Percentiles rank a stretch among this genome's conserved stretches.
Evolutionary conservation across 2,329 filamentous ascomycete species (phyloP).

Genomic region (Aspergillus bombycis): DNA sequence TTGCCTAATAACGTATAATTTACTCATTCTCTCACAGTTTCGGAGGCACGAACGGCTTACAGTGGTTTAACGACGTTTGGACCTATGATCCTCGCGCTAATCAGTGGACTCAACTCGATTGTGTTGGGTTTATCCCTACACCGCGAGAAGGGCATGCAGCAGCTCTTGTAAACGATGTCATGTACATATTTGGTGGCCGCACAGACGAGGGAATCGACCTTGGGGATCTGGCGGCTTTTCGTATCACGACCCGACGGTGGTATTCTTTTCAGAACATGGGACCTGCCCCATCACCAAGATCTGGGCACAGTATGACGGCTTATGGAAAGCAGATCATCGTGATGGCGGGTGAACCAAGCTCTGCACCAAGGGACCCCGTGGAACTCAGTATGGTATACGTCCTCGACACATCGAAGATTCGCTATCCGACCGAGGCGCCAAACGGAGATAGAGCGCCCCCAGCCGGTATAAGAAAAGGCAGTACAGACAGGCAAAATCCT

Average conservation of each 20-base stretch:
- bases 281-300: slow-evolving; percentile 87
- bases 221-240: slow-evolving; percentile 87
- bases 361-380: slow-evolving; percentile 74
- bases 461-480: slow-evolving; percentile 46
- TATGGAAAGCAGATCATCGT: slow-evolving; percentile 92
- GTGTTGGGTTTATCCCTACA: slow-evolving; percentile 95
- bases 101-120: slow-evolving; percentile 85
- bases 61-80: slow-evolving; percentile 99
- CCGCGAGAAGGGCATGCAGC: slow-evolving; percentile 93
- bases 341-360: slow-evolving; percentile 91
- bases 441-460: slow-evolving; percentile 45
- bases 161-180: slow-evolving; percentile 91
- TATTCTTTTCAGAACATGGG: slow-evolving; percentile 99
- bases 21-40: slow-evolving; percentile 61
- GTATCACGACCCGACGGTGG: slow-evolving; percentile 83
- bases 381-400: slow-evolving; percentile 90
- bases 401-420: slow-evolving; percentile 92
- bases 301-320: slow-evolving; percentile 96
- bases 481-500: slow-evolving; percentile 46
- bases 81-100: slow-evolving; percentile 85
- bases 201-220: slow-evolving; percentile 92
- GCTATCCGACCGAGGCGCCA: slow-evolving; percentile 80
- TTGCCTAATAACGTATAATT: not conserved
- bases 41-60: slow-evolving; percentile 90
- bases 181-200: slow-evolving; percentile 98